Evolutionary conservation across 2,329 filamentous ascomycete genomes (phyloP).

Genomic region (Clarireedia hainanense): DNA sequence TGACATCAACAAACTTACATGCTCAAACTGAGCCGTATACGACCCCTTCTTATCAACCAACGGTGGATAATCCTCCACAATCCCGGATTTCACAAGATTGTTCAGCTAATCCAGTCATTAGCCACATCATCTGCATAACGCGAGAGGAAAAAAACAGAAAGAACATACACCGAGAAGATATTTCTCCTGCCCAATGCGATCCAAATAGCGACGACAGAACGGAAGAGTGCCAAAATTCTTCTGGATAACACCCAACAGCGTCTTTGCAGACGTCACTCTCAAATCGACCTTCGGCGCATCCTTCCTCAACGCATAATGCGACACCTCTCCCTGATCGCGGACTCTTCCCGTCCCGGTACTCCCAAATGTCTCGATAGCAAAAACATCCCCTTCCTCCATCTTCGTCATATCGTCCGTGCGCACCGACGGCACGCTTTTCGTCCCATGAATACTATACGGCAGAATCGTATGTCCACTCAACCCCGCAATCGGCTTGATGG

Average conservation of each 20-base stretch:
- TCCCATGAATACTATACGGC: slow-evolving; percentile 83
- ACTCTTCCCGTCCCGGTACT: slow-evolving; percentile 88
- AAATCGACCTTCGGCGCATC: slow-evolving; percentile 71
- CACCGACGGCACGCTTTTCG: slow-evolving; percentile 89
- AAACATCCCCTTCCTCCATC: slow-evolving; percentile 96
- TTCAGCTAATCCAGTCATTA: slow-evolving; percentile 55
- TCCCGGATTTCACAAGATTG: slow-evolving; percentile 71
- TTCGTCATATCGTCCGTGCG: slow-evolving; percentile 82
- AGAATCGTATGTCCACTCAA: slow-evolving; percentile 73
- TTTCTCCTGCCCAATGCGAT: slow-evolving; percentile 89
- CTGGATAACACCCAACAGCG: slow-evolving; percentile 78
- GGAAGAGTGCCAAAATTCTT: slow-evolving; percentile 94
- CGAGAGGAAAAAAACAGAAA: neutral
- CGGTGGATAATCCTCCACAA: slow-evolving; percentile 86
- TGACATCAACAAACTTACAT: slow-evolving; percentile 46
- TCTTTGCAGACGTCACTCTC: slow-evolving; percentile 74
- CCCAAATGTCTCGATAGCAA: slow-evolving; percentile 93
- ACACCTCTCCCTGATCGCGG: slow-evolving; percentile 70
- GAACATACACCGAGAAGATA: slow-evolving; percentile 74
- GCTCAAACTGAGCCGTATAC: slow-evolving; percentile 90
- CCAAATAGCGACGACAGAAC: slow-evolving; percentile 84
- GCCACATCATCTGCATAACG: neutral
- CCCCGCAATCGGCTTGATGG: slow-evolving; percentile 47
- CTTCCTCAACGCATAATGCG: slow-evolving; percentile 72
- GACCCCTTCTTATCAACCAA: slow-evolving; percentile 88